Evolutionary conservation across 1,284 basidiomycete species (phyloP).

Genomic region (Cutaneotrichosporon cutaneum): DNA sequence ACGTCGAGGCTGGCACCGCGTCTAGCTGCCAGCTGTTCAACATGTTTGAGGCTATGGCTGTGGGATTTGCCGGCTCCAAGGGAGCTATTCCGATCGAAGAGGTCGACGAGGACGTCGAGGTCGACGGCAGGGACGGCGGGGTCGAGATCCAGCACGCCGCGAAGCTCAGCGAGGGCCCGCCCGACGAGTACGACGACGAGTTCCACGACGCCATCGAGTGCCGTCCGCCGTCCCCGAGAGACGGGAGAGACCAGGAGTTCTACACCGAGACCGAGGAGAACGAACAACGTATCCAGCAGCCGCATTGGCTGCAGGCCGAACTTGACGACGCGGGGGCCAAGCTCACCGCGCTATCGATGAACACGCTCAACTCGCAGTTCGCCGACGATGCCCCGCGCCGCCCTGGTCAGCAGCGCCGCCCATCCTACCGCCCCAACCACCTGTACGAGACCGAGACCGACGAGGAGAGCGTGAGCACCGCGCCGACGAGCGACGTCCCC

Average conservation of each 20-base stretch:
- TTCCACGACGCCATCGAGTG: neutral
- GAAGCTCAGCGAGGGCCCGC: neutral
- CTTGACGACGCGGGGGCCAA: slow-evolving; percentile 10
- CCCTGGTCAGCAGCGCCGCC: neutral
- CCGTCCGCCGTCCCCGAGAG: neutral
- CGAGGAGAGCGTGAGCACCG: neutral
- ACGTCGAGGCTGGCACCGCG: slow-evolving; percentile 7
- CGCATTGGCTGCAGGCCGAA: neutral
- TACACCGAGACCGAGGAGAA: slow-evolving; percentile 28
- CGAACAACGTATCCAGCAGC: neutral
- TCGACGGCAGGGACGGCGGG: neutral
- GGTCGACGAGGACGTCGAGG: neutral
- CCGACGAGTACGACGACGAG: neutral
- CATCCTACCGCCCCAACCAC: neutral
- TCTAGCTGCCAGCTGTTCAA: slow-evolving; percentile 40
- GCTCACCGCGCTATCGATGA: slow-evolving; percentile 33
- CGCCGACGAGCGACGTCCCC: neutral
- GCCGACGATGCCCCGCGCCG: neutral
- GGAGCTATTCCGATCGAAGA: neutral
- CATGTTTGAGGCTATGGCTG: slow-evolving; percentile 45
- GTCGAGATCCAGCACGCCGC: neutral
- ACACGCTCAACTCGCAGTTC: slow-evolving; percentile 26
- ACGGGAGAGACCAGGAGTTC: slow-evolving; percentile 22
- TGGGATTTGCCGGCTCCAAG: neutral
- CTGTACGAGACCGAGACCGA: slow-evolving; percentile 5